Evolutionary conservation across 2,329 filamentous ascomycete genomes (phyloP).

Genomic region (Curvularia sp.): DNA sequence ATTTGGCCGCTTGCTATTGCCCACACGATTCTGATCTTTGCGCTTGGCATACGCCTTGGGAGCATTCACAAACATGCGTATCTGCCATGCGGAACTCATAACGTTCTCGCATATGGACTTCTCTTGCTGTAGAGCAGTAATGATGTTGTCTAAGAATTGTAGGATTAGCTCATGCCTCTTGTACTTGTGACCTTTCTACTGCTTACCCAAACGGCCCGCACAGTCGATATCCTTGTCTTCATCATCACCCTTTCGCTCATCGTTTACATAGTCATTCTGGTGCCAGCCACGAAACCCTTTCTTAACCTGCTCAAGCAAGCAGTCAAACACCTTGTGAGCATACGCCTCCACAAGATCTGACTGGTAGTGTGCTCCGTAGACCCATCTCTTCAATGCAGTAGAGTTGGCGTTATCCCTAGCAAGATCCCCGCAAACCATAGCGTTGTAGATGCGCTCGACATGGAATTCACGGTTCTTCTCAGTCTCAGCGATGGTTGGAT

Average conservation of each 20-base stretch:
- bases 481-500: slow-evolving; percentile 32
- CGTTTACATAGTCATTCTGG: slow-evolving; percentile 46
- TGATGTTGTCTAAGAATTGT: slow-evolving; percentile 32
- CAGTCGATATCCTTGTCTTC: slow-evolving; percentile 44
- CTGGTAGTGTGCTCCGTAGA: slow-evolving; percentile 38
- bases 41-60: slow-evolving; percentile 44
- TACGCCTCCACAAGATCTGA: slow-evolving; percentile 42
- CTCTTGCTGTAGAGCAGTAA: slow-evolving; percentile 42
- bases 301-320: slow-evolving; percentile 38
- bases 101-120: slow-evolving; percentile 50
- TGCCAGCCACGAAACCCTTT: slow-evolving; percentile 45
- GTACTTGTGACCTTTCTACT: background rate
- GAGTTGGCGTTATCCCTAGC: slow-evolving; percentile 42
- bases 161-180: background rate
- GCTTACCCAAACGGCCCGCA: slow-evolving; percentile 28
- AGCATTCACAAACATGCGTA: slow-evolving; percentile 49
- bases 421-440: slow-evolving; percentile 40
- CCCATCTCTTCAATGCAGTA: slow-evolving; percentile 46
- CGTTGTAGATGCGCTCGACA: slow-evolving; percentile 43
- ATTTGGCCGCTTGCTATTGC: slow-evolving; percentile 45
- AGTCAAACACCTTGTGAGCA: slow-evolving; percentile 45
- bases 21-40: slow-evolving; percentile 44
- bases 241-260: slow-evolving; percentile 46
- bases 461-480: slow-evolving; percentile 26
- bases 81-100: slow-evolving; percentile 45